Percentiles rank a stretch among this genome's conserved stretches.
Conservation (phyloP, 179 eudicot genomes). For the Dionaea muscipula region DNA sequence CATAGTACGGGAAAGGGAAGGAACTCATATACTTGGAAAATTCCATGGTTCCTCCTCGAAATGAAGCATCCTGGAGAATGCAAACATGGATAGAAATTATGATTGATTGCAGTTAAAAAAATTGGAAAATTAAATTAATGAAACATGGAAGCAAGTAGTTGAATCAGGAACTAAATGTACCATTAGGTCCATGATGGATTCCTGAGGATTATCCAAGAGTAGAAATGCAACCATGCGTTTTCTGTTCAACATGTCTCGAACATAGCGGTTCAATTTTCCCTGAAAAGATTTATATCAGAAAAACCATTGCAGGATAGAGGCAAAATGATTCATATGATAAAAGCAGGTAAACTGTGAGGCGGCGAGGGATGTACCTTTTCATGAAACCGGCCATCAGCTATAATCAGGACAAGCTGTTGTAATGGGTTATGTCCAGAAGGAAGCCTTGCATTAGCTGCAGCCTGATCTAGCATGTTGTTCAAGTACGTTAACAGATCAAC, state of each 20-base stretch:
- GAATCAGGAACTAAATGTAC: slow-evolving; percentile 23
- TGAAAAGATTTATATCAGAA: slow-evolving; percentile 11
- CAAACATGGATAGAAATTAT: background rate
- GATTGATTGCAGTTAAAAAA: background rate
- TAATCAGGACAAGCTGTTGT: slow-evolving; percentile 84
- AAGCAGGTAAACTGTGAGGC: background rate
- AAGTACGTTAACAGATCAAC: slow-evolving; percentile 62
- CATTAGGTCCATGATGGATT: slow-evolving; percentile 58
- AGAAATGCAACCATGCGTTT: slow-evolving; percentile 88
- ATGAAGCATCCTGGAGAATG: slow-evolving; percentile 39
- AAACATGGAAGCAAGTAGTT: background rate
- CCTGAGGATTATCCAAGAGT: slow-evolving; percentile 59
- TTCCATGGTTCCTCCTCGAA: slow-evolving; percentile 24
- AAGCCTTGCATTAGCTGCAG: slow-evolving; percentile 62
- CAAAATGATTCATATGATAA: background rate
- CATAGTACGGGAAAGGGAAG: slow-evolving; percentile 91
- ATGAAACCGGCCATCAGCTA: slow-evolving; percentile 83
- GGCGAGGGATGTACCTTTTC: slow-evolving; percentile 43
- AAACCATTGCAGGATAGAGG: background rate
- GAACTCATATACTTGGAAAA: slow-evolving; percentile 53
- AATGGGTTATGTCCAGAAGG: slow-evolving; percentile 88
- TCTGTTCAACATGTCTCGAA: slow-evolving; percentile 63
- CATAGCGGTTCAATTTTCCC: slow-evolving; percentile 57
- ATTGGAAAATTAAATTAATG: background rate
- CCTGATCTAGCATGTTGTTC: slow-evolving; percentile 66